Conservation (phyloP, 2,329 filamentous ascomycete species). For the Colletotrichum sp. region DNA sequence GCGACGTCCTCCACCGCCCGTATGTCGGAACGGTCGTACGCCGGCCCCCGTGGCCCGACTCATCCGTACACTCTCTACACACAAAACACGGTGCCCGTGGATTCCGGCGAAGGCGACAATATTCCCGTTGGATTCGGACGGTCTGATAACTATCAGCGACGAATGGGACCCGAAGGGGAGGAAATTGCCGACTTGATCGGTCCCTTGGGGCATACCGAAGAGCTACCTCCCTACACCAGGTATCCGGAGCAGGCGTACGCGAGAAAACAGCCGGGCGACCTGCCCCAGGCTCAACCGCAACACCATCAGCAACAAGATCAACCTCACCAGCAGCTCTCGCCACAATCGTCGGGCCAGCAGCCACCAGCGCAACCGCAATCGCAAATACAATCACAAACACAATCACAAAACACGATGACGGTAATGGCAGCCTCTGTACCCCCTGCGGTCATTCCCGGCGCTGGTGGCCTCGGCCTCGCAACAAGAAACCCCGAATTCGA, state of each 20-base stretch:
- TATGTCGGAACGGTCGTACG: conserved; percentile 61
- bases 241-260: conserved; percentile 77
- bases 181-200: conserved; percentile 88
- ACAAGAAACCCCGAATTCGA: conserved; percentile 67
- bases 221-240: conserved; percentile 87
- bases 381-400: conserved; percentile 12
- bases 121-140: conserved; percentile 79
- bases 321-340: background rate
- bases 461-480: conserved; percentile 64
- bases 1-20: conserved; percentile 73
- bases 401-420: background rate
- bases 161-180: conserved; percentile 80
- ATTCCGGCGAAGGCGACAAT: conserved; percentile 39
- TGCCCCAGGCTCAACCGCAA: background rate
- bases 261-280: conserved; percentile 47
- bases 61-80: conserved; percentile 89
- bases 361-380: conserved; percentile 16
- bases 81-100: conserved; percentile 73
- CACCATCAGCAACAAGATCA: conserved; percentile 15
- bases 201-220: conserved; percentile 86
- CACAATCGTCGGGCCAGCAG: background rate
- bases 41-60: conserved; percentile 68
- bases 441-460: conserved; percentile 50
- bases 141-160: conserved; percentile 70
- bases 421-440: conserved; percentile 15